Conservation (phyloP, 179 eudicot species). For the Sideroxylon spinosum region DNA sequence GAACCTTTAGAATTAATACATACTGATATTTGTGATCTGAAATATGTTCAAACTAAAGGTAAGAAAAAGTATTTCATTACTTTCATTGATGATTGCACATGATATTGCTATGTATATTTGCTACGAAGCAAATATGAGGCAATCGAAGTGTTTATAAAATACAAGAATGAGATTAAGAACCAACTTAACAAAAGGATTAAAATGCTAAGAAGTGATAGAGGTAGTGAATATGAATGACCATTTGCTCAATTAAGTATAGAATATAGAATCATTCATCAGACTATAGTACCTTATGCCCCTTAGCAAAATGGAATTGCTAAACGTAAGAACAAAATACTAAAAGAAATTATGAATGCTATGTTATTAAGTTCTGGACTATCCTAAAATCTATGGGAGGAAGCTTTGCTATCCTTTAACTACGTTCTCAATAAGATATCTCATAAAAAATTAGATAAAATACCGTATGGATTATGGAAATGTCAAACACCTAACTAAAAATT, state of each 20-base stretch:
- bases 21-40: slow-evolving; percentile 2
- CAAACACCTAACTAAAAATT: too few species aligned
- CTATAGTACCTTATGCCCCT: neutral
- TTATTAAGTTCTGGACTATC: neutral
- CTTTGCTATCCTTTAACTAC: neutral
- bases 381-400: neutral
- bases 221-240: neutral
- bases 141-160: neutral
- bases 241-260: neutral
- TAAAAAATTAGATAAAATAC: too few species aligned
- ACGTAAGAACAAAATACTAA: too few species aligned
- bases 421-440: too few species aligned
- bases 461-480: too few species aligned
- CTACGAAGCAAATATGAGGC: neutral
- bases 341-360: neutral
- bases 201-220: too few species aligned
- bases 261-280: slow-evolving; percentile 13
- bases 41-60: neutral
- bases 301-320: too few species aligned
- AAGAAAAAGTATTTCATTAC: neutral
- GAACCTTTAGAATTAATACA: neutral
- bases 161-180: neutral
- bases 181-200: too few species aligned
- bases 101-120: neutral
- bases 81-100: neutral